Evolutionary conservation across 2,329 filamentous ascomycete genomes (phyloP).

Genomic region (Fusarium napiforme): DNA sequence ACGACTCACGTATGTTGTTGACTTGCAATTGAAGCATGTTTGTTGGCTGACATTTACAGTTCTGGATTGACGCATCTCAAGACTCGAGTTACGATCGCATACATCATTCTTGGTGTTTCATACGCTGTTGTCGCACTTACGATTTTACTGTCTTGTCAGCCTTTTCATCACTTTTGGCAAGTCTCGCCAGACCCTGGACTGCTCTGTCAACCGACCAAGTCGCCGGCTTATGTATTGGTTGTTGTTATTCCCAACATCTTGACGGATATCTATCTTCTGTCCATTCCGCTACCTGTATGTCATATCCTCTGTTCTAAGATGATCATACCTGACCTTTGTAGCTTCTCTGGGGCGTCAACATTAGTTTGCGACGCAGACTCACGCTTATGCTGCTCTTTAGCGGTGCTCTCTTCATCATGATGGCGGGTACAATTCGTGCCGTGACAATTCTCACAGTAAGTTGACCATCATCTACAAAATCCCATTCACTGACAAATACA

Average conservation of each 20-base stretch:
- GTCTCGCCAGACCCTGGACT: slow-evolving; percentile 52
- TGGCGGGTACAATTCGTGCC: slow-evolving; percentile 37
- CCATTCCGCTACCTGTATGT: slow-evolving; percentile 34
- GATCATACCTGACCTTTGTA: not conserved
- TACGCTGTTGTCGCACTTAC: slow-evolving; percentile 29
- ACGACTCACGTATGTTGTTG: slow-evolving; percentile 43
- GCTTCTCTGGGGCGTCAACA: slow-evolving; percentile 41
- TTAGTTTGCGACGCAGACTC: slow-evolving; percentile 35
- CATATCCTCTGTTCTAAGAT: not conserved
- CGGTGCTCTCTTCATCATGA: slow-evolving; percentile 38
- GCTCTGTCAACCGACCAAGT: slow-evolving; percentile 35
- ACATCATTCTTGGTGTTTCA: slow-evolving; percentile 27
- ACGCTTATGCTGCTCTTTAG: slow-evolving; percentile 38
- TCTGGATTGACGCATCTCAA: slow-evolving; percentile 33
- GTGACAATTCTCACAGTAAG: slow-evolving; percentile 33
- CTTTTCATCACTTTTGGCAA: slow-evolving; percentile 62
- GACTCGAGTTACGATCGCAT: slow-evolving; percentile 26
- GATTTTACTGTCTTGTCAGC: slow-evolving; percentile 39
- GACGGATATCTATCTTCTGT: slow-evolving; percentile 33
- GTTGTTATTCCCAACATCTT: slow-evolving; percentile 38
- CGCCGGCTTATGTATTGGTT: slow-evolving; percentile 32
- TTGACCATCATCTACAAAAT: rapidly evolving
- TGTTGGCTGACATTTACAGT: slow-evolving; percentile 1
- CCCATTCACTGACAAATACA: not conserved
- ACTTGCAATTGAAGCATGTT: not conserved